Conservation (phyloP, 164 flowering plant genomes). For the Piper longum region DNA sequence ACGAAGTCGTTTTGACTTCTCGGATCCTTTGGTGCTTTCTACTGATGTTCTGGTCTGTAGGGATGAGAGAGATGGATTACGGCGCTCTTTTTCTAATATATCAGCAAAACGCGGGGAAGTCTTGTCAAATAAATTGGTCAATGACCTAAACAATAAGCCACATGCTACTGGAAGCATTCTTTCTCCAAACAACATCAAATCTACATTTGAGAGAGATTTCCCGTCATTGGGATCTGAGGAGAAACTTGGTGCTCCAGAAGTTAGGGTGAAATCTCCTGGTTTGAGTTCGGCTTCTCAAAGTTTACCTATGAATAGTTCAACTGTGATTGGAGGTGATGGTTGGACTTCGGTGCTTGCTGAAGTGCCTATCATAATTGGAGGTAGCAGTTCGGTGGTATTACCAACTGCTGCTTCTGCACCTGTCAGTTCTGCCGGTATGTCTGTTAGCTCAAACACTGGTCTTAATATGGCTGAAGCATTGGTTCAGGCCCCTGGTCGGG, state of each 20-base stretch:
- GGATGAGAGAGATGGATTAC: conserved; percentile 33
- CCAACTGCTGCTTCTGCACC: conserved; percentile 28
- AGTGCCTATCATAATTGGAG: conserved; percentile 45
- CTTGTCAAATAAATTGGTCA: conserved; percentile 20
- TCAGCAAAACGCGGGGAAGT: conserved; percentile 42
- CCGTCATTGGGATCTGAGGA: conserved; percentile 67
- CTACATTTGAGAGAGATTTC: conserved; percentile 46
- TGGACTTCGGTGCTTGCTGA: conserved; percentile 87
- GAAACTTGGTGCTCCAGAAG: conserved; percentile 34
- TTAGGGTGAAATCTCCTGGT: conserved; percentile 60
- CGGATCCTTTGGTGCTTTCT: conserved; percentile 23
- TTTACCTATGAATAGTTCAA: conserved; percentile 44
- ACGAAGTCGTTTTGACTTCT: conserved; percentile 26
- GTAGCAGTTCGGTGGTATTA: conserved; percentile 18
- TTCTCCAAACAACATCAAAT: conserved; percentile 27
- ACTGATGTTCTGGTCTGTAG: conserved; percentile 19
- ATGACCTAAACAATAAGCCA: conserved; percentile 17
- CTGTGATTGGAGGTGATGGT: conserved; percentile 55
- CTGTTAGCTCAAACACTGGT: conserved; percentile 29
- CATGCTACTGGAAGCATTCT: conserved; percentile 15
- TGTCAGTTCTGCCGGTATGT: conserved; percentile 13
- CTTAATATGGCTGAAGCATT: conserved; percentile 93
- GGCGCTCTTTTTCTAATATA: conserved; percentile 51
- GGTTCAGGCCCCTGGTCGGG: conserved; percentile 55
- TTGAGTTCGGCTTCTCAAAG: conserved; percentile 39